These are phyloP conservation scores for Podospora conica DNA, from an alignment of 495 filamentous ascomycete species.

Conservation along the genomic window DNA sequence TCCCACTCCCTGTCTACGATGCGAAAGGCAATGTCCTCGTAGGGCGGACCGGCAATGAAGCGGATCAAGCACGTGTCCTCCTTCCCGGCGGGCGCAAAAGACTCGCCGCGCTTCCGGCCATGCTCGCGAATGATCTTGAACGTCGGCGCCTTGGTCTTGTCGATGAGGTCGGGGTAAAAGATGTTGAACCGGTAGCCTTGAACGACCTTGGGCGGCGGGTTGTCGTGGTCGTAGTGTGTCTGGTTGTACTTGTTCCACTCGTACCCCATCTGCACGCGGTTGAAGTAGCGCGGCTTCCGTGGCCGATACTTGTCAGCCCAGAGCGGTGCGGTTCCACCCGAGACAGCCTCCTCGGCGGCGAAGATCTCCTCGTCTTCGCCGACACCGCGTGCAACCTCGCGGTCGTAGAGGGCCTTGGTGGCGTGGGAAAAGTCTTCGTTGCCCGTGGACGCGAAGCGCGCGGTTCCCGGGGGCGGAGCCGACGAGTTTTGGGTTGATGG, in stretches of 20 bases:
- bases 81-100: conserved; percentile 90
- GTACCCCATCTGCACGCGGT: conserved; percentile 97
- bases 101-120: conserved; percentile 82
- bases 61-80: conserved; percentile 96
- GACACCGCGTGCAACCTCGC: conserved; percentile 87
- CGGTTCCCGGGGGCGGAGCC: conserved; percentile 50
- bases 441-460: conserved; percentile 66
- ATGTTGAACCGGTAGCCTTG: conserved; percentile 99
- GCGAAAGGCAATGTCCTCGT: conserved; percentile 94
- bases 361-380: conserved; percentile 96
- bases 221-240: conserved; percentile 98
- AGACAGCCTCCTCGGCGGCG: conserved; percentile 78
- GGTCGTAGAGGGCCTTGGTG: conserved; percentile 84
- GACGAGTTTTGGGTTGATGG: conserved; percentile 18
- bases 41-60: conserved; percentile 92
- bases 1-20: conserved; percentile 99
- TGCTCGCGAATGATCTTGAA: conserved; percentile 92
- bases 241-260: conserved; percentile 99
- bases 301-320: conserved; percentile 92
- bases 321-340: conserved; percentile 54
- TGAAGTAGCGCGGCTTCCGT: conserved; percentile 94
- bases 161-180: conserved; percentile 98
- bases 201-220: conserved; percentile 95
- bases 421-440: conserved; percentile 89
- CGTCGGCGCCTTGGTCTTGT: conserved; percentile 88